These are phyloP conservation scores for Fraxinus xanthoxyloides DNA, from an alignment of 305 asterid genomes.

Conservation along the genomic window DNA sequence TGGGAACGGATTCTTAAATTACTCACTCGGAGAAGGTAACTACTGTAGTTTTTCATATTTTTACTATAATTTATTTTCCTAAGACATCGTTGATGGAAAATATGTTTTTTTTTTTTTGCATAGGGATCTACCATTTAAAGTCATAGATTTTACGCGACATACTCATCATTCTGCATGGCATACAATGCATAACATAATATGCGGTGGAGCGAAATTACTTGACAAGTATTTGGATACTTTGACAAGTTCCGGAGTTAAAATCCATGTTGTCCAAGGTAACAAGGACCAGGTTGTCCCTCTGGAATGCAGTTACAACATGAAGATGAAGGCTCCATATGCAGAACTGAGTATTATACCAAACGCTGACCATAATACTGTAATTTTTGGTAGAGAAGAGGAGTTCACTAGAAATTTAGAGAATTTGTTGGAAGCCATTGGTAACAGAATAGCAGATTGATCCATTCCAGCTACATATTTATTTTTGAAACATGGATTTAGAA, in stretches of 20 bases:
- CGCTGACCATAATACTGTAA: slow-evolving; percentile 55
- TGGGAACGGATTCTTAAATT: slow-evolving; percentile 66
- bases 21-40: slow-evolving; percentile 49
- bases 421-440: slow-evolving; percentile 39
- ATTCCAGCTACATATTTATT: background rate
- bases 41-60: background rate
- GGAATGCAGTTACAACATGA: slow-evolving; percentile 55
- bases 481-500: background rate
- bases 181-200: slow-evolving; percentile 71
- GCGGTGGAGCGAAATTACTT: slow-evolving; percentile 60
- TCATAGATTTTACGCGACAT: slow-evolving; percentile 51
- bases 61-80: background rate
- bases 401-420: slow-evolving; percentile 44
- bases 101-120: background rate
- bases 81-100: background rate
- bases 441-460: background rate
- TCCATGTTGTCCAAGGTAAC: slow-evolving; percentile 53
- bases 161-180: slow-evolving; percentile 93
- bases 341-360: slow-evolving; percentile 42
- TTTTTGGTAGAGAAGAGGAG: slow-evolving; percentile 48
- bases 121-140: slow-evolving; percentile 51
- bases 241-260: slow-evolving; percentile 37
- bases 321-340: slow-evolving; percentile 48
- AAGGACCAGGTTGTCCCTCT: slow-evolving; percentile 63
- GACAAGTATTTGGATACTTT: slow-evolving; percentile 56